Evolutionary conservation across 257 asterid species (phyloP), one percentile per base, ranked within the genome.

Genomic region (Rhazya stricta): DNA sequence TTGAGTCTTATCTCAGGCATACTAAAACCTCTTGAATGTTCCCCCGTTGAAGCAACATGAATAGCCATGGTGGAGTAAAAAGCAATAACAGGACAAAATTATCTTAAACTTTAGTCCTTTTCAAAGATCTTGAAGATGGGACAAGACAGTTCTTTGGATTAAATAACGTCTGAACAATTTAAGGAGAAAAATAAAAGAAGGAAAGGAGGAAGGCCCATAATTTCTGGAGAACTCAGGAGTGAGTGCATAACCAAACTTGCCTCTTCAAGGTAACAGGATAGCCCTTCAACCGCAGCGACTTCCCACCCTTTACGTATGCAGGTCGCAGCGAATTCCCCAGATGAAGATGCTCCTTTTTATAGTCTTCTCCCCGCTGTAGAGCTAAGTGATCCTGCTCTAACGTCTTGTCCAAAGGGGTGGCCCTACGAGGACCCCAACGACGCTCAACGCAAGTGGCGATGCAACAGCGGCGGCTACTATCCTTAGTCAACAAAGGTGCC

Each of bases 1-100:
- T 65, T 58, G 51, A 90, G 77, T 30, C 18, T 29, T 54, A 88
- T 79, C 48, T 39, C 76, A 0, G 87, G 90, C 66, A 77, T 79
- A 39, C 43, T 57, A 37, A 46, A 45, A 69, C 13, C 9, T 6
- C 25, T 23, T 58, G 80, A 32, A 36, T 46, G 25, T n/a, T 10
- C 53, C 13, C 12, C 71, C 72, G 62, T 37, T 36, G 6, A 13
- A 23, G 3, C 27, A 21, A 54, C 2, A 19, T 27, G 9, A 43
- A 37, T 6, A 3, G 72, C 72, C 48, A 36, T 34, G 16, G 13
- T 41, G 46, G 45, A 11, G 25, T 13, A 65, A 34, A 34, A 11
- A 4, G 46, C 21, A 25, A 5, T 10, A 5, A 51, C 29, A 12
- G 11, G 41, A 12, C 2, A 3, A 61, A 30, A 25, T 25, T 34